These are phyloP conservation scores for Echeveria elegans DNA, from an alignment of 164 flowering plant genomes.

Conservation along the genomic window DNA sequence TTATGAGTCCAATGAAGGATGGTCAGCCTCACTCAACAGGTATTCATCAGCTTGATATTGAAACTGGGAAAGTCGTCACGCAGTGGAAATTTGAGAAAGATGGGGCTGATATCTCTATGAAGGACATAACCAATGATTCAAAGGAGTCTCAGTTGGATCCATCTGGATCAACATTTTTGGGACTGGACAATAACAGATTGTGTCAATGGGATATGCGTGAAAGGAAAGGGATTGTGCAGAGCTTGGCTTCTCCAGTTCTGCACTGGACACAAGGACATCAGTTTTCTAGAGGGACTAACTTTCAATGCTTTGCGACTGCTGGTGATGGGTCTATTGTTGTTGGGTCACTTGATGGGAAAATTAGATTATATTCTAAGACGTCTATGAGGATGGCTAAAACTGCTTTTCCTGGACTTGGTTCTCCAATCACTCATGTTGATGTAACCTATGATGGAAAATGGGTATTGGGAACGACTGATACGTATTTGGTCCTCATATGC, in stretches of 20 bases:
- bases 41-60: slow-evolving; percentile 33
- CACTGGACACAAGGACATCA: slow-evolving; percentile 46
- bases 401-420: slow-evolving; percentile 94
- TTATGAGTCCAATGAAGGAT: slow-evolving; percentile 34
- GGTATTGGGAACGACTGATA: slow-evolving; percentile 92
- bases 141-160: slow-evolving; percentile 39
- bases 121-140: slow-evolving; percentile 28
- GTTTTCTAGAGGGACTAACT: slow-evolving; percentile 39
- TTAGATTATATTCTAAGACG: slow-evolving; percentile 70
- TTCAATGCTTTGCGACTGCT: slow-evolving; percentile 75
- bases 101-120: slow-evolving; percentile 36
- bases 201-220: slow-evolving; percentile 51
- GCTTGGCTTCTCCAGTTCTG: slow-evolving; percentile 33
- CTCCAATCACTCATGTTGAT: slow-evolving; percentile 91
- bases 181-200: slow-evolving; percentile 39
- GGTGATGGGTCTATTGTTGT: slow-evolving; percentile 96
- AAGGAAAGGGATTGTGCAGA: slow-evolving; percentile 34
- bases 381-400: slow-evolving; percentile 97
- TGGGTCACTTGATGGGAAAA: slow-evolving; percentile 94
- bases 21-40: slow-evolving; percentile 31
- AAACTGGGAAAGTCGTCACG: slow-evolving; percentile 33
- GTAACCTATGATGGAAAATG: slow-evolving; percentile 96
- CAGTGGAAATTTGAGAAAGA: slow-evolving; percentile 44
- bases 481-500: slow-evolving; percentile 83
- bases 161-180: slow-evolving; percentile 35